These are phyloP conservation scores for Sistotremastrum niveocremeum DNA, from an alignment of 768 basidiomycete genomes.

Conservation along the genomic window DNA sequence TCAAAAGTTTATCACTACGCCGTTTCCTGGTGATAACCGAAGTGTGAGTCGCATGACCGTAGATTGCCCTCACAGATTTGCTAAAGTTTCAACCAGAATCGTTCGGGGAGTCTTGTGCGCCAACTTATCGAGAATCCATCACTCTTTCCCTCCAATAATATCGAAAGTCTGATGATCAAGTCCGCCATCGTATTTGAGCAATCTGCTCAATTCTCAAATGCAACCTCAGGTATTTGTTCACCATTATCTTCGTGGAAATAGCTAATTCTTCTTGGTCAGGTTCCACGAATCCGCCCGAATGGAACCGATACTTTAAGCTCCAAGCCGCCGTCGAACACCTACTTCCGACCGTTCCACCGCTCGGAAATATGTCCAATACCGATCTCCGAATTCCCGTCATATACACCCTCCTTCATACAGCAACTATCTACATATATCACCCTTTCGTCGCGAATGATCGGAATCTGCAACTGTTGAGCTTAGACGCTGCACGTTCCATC, in stretches of 20 bases:
- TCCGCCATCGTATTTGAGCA: too few relatives aligned
- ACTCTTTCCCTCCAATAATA: too few relatives aligned
- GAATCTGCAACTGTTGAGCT: conserved; percentile 50
- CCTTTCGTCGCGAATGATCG: conserved; percentile 47
- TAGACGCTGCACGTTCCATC: conserved; percentile 47
- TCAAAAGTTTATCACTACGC: conserved; percentile 48
- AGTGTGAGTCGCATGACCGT: conserved; percentile 51
- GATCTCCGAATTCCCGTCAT: conserved; percentile 44
- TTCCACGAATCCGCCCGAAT: conserved; percentile 20
- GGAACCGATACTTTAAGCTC: conserved; percentile 39
- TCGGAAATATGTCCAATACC: conserved; percentile 39
- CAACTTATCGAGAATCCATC: not conserved
- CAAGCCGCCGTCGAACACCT: conserved; percentile 56
- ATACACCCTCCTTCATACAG: conserved; percentile 54
- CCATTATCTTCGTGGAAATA: conserved; percentile 1
- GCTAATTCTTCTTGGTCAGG: conserved; percentile 15
- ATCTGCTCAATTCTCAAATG: too few relatives aligned
- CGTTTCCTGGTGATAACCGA: conserved; percentile 45
- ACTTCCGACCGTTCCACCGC: conserved; percentile 45
- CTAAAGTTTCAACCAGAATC: not conserved
- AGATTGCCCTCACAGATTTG: conserved; percentile 25
- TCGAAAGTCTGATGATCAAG: too few relatives aligned
- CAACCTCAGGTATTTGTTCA: too few relatives aligned
- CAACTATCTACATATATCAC: conserved; percentile 52
- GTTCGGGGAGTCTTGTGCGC: not conserved